These are phyloP conservation scores for Garcia nutans DNA, from an alignment of 345 rosid genomes.

Conservation along the genomic window DNA sequence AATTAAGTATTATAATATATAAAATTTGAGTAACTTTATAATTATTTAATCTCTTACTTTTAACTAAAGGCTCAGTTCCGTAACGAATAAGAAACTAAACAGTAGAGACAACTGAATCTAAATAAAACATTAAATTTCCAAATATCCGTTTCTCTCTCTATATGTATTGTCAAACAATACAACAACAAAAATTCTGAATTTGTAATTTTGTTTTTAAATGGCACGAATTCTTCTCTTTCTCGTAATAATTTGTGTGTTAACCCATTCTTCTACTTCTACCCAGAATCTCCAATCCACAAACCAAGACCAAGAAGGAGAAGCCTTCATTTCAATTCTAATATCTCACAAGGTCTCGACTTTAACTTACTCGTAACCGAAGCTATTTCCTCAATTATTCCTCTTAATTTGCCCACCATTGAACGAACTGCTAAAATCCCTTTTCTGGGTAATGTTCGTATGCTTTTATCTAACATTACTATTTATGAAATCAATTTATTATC, in stretches of 20 bases:
- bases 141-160: no score
- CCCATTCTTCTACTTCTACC: conserved; percentile 20
- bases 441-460: conserved; percentile 64
- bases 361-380: conserved; percentile 69
- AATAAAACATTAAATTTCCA: no score
- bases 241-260: conserved; percentile 29
- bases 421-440: conserved; percentile 57
- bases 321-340: conserved; percentile 73
- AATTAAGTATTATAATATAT: no score
- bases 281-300: conserved; percentile 21
- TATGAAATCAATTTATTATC: conserved; percentile 61
- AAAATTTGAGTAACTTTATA: no score
- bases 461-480: conserved; percentile 61
- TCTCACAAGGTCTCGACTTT: conserved; percentile 82
- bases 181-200: not conserved
- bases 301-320: conserved; percentile 18
- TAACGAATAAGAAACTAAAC: no score
- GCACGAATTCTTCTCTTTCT: conserved; percentile 22
- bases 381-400: conserved; percentile 62
- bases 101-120: no score
- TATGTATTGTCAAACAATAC: no score
- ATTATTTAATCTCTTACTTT: no score
- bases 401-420: conserved; percentile 60
- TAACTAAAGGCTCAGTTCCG: no score
- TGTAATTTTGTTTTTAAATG: not conserved